A percentile compares a stretch with the other conserved stretches of the same genome.
Conservation (phyloP, 2,329 filamentous ascomycete species). For the Aspergillus tamarii region DNA sequence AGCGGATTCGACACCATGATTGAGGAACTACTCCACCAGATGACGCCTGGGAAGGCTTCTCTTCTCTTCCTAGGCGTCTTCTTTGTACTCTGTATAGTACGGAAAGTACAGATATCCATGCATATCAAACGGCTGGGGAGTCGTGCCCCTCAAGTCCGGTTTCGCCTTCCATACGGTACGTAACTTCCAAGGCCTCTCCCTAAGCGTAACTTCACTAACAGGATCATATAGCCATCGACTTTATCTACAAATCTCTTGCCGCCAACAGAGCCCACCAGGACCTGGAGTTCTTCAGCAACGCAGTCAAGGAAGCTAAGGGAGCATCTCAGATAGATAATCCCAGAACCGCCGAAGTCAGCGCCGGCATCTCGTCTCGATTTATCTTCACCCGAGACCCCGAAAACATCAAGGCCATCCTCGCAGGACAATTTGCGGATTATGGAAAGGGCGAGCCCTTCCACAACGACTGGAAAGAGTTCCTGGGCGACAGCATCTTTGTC, state of each 20-base stretch:
- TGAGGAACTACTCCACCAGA: conserved; percentile 50
- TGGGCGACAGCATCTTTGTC: conserved; percentile 83
- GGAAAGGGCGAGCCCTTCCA: conserved; percentile 79
- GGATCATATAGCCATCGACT: conserved; percentile 62
- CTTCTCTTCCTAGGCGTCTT: conserved; percentile 44
- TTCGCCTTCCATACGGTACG: conserved; percentile 42
- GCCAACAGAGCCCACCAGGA: conserved; percentile 59
- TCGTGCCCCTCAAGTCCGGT: conserved; percentile 37
- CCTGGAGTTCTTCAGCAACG: conserved; percentile 62
- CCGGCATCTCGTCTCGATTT: conserved; percentile 51
- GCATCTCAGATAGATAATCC: conserved; percentile 27
- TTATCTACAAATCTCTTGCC: conserved; percentile 61
- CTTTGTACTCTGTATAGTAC: conserved; percentile 39
- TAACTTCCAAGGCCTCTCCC: neutral
- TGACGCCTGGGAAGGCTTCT: conserved; percentile 48
- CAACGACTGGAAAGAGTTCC: conserved; percentile 72
- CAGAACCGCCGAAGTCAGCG: conserved; percentile 35
- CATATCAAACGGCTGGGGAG: conserved; percentile 38
- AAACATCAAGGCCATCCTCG: conserved; percentile 89
- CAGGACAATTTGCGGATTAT: conserved; percentile 81
- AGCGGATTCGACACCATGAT: conserved; percentile 42
- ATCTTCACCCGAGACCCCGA: conserved; percentile 81
- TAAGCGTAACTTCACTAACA: conserved; percentile 11
- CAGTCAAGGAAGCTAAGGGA: conserved; percentile 49
- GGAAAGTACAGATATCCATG: conserved; percentile 32